Percentiles rank a stretch among this genome's conserved stretches.
Conservation (phyloP, 495 filamentous ascomycete genomes). For the Thozetella sp. region DNA sequence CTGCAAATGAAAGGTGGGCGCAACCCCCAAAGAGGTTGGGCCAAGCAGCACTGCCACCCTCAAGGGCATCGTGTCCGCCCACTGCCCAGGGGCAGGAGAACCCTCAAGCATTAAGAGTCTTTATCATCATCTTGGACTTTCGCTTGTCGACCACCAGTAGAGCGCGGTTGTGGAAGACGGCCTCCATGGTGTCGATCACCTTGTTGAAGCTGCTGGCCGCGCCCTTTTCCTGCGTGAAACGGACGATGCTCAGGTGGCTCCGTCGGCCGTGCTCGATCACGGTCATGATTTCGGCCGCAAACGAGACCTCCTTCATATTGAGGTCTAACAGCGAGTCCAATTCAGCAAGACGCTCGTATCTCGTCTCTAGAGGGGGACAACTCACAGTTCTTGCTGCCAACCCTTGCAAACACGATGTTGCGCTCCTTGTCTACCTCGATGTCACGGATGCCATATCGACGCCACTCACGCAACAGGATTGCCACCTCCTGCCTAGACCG, state of each 20-base stretch:
- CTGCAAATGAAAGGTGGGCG: too few species aligned
- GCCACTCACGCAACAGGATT: conserved; percentile 75
- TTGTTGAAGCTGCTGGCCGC: conserved; percentile 83
- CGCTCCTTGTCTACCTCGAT: conserved; percentile 73
- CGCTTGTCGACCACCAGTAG: conserved; percentile 72
- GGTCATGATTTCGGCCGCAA: conserved; percentile 82
- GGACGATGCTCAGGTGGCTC: conserved; percentile 69
- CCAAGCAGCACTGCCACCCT: too few species aligned
- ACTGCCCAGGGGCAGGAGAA: too few species aligned
- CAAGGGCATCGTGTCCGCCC: too few species aligned
- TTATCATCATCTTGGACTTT: conserved; percentile 69
- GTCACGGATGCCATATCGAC: conserved; percentile 74
- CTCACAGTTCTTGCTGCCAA: conserved; percentile 80
- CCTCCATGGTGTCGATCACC: conserved; percentile 73
- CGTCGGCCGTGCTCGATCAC: conserved; percentile 78
- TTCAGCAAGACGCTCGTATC: conserved; percentile 21
- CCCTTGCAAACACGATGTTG: conserved; percentile 73
- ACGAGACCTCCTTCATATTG: conserved; percentile 73
- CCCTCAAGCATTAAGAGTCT: conserved; percentile 47
- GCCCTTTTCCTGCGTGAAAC: conserved; percentile 85
- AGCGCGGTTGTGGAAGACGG: conserved; percentile 56
- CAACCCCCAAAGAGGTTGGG: too few species aligned
- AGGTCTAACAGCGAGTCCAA: conserved; percentile 51
- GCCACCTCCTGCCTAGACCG: conserved; percentile 76
- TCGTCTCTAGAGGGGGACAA: conserved; percentile 13